Conservation (phyloP, 2,329 filamentous ascomycete genomes). For the Epichloe festucae region DNA sequence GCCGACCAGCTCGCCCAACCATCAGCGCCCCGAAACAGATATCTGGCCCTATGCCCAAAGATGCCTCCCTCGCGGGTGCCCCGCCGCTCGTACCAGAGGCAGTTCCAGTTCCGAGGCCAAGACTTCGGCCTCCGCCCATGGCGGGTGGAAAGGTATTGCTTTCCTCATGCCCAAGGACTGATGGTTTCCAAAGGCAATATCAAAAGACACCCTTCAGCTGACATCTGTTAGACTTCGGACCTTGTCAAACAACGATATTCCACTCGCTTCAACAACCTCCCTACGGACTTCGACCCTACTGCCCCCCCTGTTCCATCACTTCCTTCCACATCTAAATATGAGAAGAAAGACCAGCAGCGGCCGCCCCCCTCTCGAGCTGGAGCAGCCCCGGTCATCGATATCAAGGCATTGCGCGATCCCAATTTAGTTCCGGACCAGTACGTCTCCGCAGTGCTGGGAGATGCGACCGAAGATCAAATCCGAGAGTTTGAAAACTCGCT, state of each 20-base stretch:
- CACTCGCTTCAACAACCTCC: constrained; percentile 72
- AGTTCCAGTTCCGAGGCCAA: constrained; percentile 24
- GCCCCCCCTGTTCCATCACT: constrained; percentile 63
- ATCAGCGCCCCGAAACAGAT: constrained; percentile 53
- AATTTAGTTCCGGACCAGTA: constrained; percentile 70
- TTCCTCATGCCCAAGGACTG: background rate
- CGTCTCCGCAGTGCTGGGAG: constrained; percentile 59
- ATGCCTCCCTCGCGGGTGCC: constrained; percentile 24
- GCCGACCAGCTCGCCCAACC: constrained; percentile 32
- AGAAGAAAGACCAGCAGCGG: constrained; percentile 34
- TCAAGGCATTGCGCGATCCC: constrained; percentile 67
- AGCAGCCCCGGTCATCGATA: constrained; percentile 56
- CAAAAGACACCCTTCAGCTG: constrained; percentile 9
- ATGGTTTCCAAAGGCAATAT: background rate
- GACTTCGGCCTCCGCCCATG: constrained; percentile 34
- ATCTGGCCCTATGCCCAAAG: constrained; percentile 44
- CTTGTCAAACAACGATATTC: constrained; percentile 92
- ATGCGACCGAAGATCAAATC: constrained; percentile 81
- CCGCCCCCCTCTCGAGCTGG: constrained; percentile 42
- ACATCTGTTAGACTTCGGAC: constrained; percentile 48
- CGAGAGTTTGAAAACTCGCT: constrained; percentile 66
- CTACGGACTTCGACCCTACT: constrained; percentile 53
- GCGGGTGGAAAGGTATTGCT: constrained; percentile 40
- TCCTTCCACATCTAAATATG: constrained; percentile 47
- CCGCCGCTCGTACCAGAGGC: constrained; percentile 12